Base-by-base conservation (phyloP, 164 flowering plant genomes). In the Nelumbo lutea region DNA sequence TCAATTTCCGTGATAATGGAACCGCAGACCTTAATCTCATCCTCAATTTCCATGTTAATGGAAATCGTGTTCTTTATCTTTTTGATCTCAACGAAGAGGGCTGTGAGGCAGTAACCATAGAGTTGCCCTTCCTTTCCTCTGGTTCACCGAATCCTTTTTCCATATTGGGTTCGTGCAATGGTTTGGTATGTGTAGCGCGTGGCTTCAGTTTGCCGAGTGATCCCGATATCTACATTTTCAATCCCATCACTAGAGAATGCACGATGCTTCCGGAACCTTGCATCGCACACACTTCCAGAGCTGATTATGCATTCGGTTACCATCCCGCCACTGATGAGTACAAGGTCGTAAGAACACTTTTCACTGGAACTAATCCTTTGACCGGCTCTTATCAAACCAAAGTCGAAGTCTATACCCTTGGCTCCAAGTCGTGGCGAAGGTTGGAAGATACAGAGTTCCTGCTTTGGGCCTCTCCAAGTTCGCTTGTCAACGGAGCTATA, bases 81-180 rank as follows among this genome's bases (percentile, higher is more conserved):
- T 27, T 27, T 27, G 27, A 27, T 27, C 27, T 27, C 27, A 27
- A 27, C 27, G 27, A 27, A 27, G 27, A 27, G 27, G 27, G 27
- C 27, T 27, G 27, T 27, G 27, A 27, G 27, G 27, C 27, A 27
- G 27, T 27, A 27, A 27, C 27, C 27, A 27, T 27, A 27, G 27
- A 27, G 27, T 27, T 27, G 27, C 27, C 27, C 27, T 27, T 27
- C 27, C 27, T 27, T 27, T 27, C 27, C 27, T 27, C 27, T 27
- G 27, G 27, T 27, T 27, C 27, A 27, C 27, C 27, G 27, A 61
- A 40, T 6, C 14, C 51, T n/a, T n/a, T 42, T 62, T 38, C 14
- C 9, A n/a, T 62, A 11, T 4, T 62, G 2, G 61, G 62, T 62
- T 70, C 68, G 11, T 64, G 73, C 7, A 52, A 70, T 64, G 73